Percentiles rank a stretch among this genome's conserved stretches.
Conservation (phyloP, 768 basidiomycete species). For the Peribolospora baueri region DNA sequence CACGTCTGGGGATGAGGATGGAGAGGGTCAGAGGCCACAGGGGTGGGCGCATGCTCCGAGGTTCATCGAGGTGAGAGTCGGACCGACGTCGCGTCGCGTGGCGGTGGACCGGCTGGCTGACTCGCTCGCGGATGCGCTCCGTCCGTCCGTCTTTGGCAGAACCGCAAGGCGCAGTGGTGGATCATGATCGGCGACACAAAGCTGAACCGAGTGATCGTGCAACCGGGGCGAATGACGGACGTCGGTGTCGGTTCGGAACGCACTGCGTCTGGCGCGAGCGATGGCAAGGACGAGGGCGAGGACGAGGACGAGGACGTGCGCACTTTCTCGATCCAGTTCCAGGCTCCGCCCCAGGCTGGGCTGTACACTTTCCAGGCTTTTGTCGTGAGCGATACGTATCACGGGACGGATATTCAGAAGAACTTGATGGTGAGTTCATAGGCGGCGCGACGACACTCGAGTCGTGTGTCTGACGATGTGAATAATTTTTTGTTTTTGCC, state of each 20-base stretch:
- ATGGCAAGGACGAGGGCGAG: conserved; percentile 13
- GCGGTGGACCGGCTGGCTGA: too few relatives aligned
- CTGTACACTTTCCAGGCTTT: conserved; percentile 72
- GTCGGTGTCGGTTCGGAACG: conserved; percentile 19
- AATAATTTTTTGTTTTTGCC: neutral
- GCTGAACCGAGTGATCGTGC: conserved; percentile 58
- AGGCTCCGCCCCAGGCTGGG: conserved; percentile 63
- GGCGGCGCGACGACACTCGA: conserved; percentile 2
- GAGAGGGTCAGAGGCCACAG: conserved; percentile 18
- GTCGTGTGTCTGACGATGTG: neutral
- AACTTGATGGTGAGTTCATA: conserved; percentile 41
- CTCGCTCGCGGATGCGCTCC: too few relatives aligned
- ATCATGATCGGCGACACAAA: conserved; percentile 70
- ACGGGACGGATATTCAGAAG: conserved; percentile 48
- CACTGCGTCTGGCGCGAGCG: neutral
- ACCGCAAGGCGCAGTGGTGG: conserved; percentile 75
- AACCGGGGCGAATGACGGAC: conserved; percentile 56
- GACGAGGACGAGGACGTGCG: conserved; percentile 35
- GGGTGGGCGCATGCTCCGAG: conserved; percentile 65
- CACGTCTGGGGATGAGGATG: conserved; percentile 19
- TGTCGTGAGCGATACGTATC: conserved; percentile 64
- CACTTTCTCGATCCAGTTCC: conserved; percentile 77
- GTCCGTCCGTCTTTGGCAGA: conserved; percentile 23
- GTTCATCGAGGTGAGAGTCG: conserved; percentile 59
- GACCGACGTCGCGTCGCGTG: neutral